phyloP scores from a whole-genome alignment of 139 green algal species.

The Chlamydomonas sp. region DNA sequence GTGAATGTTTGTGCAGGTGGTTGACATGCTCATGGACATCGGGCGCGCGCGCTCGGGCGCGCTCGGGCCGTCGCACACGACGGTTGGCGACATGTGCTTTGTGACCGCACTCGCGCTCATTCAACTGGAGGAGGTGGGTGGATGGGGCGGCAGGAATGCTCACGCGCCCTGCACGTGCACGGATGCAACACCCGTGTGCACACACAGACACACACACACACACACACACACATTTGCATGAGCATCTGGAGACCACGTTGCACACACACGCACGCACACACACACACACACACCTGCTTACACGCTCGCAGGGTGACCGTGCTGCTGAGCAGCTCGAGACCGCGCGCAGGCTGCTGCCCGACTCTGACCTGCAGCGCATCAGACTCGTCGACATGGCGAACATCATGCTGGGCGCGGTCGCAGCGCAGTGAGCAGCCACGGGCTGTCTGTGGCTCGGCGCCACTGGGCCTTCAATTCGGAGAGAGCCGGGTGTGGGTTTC shows the following conservation, averaged over 20 bases:
- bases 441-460: background rate
- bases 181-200: no score
- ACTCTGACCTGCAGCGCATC: conserved; percentile 14
- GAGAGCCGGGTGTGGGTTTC: no score
- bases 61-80: conserved; percentile 30
- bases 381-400: conserved; percentile 39
- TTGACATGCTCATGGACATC: conserved; percentile 69
- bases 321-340: conserved; percentile 29
- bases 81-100: conserved; percentile 42
- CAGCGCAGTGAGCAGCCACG: background rate
- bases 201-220: no score
- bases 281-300: no score
- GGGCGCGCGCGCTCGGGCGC: conserved; percentile 14
- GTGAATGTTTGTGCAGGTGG: conserved; percentile 50
- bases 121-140: conserved; percentile 42
- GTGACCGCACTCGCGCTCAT: conserved; percentile 49
- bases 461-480: background rate
- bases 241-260: background rate
- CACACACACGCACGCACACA: no score
- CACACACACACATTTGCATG: no score
- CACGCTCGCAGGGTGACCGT: conserved; percentile 3
- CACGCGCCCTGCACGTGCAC: no score
- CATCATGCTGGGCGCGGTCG: conserved; percentile 29
- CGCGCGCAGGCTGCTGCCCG: conserved; percentile 10
- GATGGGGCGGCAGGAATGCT: background rate